Base-by-base conservation (phyloP, 129 eudicot species). In the carrot (Daucus carota) region DNA sequence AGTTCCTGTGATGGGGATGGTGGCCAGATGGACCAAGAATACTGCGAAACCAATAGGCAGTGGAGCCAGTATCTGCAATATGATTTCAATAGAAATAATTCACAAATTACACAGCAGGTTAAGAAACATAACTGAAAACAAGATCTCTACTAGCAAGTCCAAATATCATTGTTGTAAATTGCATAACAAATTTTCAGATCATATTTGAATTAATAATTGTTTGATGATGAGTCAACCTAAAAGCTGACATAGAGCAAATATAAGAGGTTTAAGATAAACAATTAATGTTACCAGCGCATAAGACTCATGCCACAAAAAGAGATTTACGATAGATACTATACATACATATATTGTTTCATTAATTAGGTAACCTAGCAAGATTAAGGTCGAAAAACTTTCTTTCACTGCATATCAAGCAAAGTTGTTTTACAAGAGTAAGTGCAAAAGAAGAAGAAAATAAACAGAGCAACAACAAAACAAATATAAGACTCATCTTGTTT, bases 1-100 rank as follows among this genome's bases (percentile, higher is more conserved):
- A 43, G 75, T 71, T 12, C 75, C 75, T 42, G 75, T 71, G 75
- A 71, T 71, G 54, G 75, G 75, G 54, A 71, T 71, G 44, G 75
- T 71, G 52, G 75, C 75, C 75, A 71, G 43, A 71, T 71, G 75
- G 26, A 71, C 75, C 16, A 71, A 71, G 57, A 42, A 71, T 38
- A 71, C 75, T 1, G 75, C 75, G 2, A 71, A 71, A 17, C 75
- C 75, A 24, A 71, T 42, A 26, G 54, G 75, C 4, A 71, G 75
- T 41, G 75, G 75, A 43, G 75, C 75, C 75, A 71, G 41, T 15
- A 71, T 71, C 75, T 71, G 75, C 75, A 71, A 43, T 13, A 42
- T 15, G 36, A 71, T 29, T 10, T 68, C 6, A 15, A 68, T 17
- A 10, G 17, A 17, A 36, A 17, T 3, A 33, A 38, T 70, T 33